These are phyloP conservation scores for Musa itinerans DNA, from an alignment of 176 grass and related monocot species.

Conservation along the genomic window DNA sequence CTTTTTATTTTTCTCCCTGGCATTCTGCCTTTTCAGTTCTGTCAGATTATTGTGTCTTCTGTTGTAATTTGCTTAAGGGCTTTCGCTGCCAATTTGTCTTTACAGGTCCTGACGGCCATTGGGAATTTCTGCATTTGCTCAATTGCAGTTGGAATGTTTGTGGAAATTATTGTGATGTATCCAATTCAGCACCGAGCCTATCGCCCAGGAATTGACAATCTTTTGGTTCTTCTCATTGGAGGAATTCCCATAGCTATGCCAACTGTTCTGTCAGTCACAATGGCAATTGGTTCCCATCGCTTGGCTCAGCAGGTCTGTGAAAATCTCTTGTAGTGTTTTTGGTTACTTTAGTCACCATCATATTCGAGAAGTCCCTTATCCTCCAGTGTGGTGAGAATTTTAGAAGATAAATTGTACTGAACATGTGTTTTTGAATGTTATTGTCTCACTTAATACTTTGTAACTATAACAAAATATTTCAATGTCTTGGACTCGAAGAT, in stretches of 20 bases:
- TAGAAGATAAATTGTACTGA: too few species aligned
- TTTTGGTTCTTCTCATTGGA: constrained; percentile 87
- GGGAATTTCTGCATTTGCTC: constrained; percentile 90
- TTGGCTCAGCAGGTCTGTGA: constrained; percentile 62
- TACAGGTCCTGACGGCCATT: constrained; percentile 71
- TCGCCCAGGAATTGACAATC: constrained; percentile 81
- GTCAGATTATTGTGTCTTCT: constrained; percentile 1
- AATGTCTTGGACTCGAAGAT: too few species aligned
- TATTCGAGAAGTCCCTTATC: not conserved
- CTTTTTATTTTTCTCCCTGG: constrained; percentile 9
- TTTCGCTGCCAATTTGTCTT: not conserved
- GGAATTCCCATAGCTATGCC: constrained; percentile 95
- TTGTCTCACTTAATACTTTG: too few species aligned
- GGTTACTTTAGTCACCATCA: not conserved
- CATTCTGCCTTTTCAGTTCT: constrained; percentile 2
- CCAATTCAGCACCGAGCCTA: constrained; percentile 62
- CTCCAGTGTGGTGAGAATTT: not conserved
- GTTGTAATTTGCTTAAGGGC: not conserved
- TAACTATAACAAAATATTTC: too few species aligned
- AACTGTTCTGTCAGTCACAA: constrained; percentile 85
- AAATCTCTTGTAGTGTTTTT: not conserved
- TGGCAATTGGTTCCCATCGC: constrained; percentile 85
- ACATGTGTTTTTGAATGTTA: too few species aligned
- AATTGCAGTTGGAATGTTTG: constrained; percentile 66
- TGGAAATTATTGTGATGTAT: constrained; percentile 81